Conservation (phyloP, 2,329 filamentous ascomycete species). For the Penicillium brasilianum region DNA sequence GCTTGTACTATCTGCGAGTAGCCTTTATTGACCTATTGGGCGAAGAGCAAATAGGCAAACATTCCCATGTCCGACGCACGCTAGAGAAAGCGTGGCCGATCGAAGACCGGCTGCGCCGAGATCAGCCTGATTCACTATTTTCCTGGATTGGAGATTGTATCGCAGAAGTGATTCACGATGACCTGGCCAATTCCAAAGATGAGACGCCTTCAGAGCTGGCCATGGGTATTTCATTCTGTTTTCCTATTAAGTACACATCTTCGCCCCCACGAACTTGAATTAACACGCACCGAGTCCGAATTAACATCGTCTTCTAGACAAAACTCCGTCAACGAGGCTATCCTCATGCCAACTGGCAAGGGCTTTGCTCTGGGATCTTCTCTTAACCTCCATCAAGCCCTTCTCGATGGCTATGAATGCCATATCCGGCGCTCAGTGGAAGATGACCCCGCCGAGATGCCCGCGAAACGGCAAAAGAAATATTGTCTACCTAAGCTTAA, state of each 20-base stretch:
- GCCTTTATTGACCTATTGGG: conserved; percentile 57
- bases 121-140: conserved; percentile 73
- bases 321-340: conserved; percentile 56
- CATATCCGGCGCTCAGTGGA: conserved; percentile 47
- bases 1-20: conserved; percentile 57
- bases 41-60: conserved; percentile 40
- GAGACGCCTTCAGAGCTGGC: conserved; percentile 40
- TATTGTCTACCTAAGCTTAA: conserved; percentile 64
- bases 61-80: conserved; percentile 60
- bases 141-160: conserved; percentile 77
- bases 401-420: conserved; percentile 46
- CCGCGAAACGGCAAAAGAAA: conserved; percentile 37
- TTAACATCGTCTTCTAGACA: conserved; percentile 41
- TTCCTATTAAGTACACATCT: conserved; percentile 47
- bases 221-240: conserved; percentile 51
- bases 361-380: conserved; percentile 51
- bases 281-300: not conserved
- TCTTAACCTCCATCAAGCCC: conserved; percentile 40
- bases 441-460: conserved; percentile 25
- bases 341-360: conserved; percentile 59
- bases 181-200: conserved; percentile 38
- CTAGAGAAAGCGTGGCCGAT: conserved; percentile 77
- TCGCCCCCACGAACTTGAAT: not conserved
- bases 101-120: conserved; percentile 71
- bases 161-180: conserved; percentile 68